phyloP scores from a whole-genome alignment of 352 stramenopile species.

The Globisporangium mamillatum region DNA sequence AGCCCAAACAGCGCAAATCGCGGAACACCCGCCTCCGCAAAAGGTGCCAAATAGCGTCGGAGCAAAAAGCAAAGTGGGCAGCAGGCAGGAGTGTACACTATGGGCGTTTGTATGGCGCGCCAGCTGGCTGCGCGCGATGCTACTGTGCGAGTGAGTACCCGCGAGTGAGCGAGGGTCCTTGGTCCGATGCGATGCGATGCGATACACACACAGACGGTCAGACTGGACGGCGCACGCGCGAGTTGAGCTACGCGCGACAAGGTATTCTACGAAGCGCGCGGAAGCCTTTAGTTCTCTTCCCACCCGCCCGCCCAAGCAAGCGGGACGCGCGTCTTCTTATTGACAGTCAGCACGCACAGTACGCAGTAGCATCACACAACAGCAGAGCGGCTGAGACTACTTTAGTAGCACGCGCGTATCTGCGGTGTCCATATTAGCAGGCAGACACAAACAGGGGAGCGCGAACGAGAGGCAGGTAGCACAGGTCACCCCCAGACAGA shows the following conservation, averaged over 20 bases:
- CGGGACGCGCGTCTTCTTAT: neutral
- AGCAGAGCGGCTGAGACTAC: neutral
- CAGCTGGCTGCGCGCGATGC: neutral
- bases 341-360: neutral
- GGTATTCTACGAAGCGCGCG: neutral
- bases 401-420: neutral
- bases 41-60: neutral
- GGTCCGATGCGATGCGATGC: neutral
- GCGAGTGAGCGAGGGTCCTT: neutral
- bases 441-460: neutral
- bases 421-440: neutral
- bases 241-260: neutral
- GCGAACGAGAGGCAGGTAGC: neutral
- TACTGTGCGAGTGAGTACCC: neutral
- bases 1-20: conserved; percentile 5
- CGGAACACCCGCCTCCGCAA: conserved; percentile 3
- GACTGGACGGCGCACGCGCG: neutral
- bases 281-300: neutral
- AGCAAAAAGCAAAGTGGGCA: neutral
- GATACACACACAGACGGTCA: neutral
- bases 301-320: neutral
- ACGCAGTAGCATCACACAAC: neutral
- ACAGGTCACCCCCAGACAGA: neutral
- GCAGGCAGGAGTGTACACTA: neutral
- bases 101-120: neutral